These are phyloP conservation scores for Pseudozyma tsukubaensis DNA, from an alignment of 1,284 basidiomycete species.

Conservation along the genomic window DNA sequence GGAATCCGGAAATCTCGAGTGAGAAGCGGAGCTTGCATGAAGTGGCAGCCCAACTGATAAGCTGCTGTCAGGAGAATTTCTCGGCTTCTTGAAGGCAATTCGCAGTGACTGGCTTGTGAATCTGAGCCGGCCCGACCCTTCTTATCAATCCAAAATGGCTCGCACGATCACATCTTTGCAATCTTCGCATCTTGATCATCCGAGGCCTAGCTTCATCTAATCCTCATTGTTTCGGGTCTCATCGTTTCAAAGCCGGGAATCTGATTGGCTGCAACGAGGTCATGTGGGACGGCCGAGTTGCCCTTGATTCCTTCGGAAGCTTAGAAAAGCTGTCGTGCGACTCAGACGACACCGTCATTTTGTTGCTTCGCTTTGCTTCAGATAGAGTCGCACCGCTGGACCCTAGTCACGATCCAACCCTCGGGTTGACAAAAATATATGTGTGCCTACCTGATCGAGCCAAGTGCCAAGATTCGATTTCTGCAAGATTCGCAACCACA, in stretches of 20 bases:
- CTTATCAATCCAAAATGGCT: too few species aligned
- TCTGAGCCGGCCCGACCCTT: too few species aligned
- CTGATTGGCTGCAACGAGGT: conserved; percentile 2
- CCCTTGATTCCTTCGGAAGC: neutral
- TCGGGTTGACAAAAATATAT: too few species aligned
- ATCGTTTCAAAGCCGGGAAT: neutral
- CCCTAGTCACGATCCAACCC: neutral
- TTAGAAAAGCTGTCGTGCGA: neutral
- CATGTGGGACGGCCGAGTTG: conserved; percentile 17
- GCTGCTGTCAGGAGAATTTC: neutral
- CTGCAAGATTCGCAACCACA: too few species aligned
- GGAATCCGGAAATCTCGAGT: conserved; percentile 2
- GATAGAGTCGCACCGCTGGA: too few species aligned
- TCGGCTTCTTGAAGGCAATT: too few species aligned
- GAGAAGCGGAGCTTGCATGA: neutral
- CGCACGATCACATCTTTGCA: too few species aligned
- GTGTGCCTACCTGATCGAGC: neutral
- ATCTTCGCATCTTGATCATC: neutral
- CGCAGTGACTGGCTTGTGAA: too few species aligned
- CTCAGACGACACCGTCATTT: neutral
- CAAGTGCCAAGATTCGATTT: neutral
- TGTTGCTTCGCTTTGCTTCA: too few species aligned
- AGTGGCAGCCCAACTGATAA: neutral
- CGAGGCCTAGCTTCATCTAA: neutral
- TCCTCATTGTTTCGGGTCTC: neutral